Evolutionary conservation across 768 basidiomycete species (phyloP), one percentile per base, ranked within the genome.

Genomic region (Podaxis sp.): DNA sequence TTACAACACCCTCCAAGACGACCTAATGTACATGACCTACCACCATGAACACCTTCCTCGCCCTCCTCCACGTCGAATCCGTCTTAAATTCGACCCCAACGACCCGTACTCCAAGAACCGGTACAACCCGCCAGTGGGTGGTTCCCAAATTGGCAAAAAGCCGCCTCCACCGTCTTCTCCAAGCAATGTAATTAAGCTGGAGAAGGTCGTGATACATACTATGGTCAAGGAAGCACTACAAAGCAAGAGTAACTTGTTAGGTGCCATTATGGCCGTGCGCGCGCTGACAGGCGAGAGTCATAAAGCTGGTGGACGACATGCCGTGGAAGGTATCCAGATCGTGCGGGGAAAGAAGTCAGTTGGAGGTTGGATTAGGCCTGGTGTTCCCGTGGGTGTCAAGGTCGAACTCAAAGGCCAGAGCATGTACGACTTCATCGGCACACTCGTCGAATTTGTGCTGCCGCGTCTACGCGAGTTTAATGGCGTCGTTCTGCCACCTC

Each of bases 11-110:
- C 82, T 99, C 64, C 86, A 86, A 22, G 90, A 95, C 74, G 84
- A 98, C 77, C 80, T 95, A 68, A 87, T 99, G 84, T 99, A 99
- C 83, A 89, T 98, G 84, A 90, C 90, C 58, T 97, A 98, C 79
- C 79, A 84, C 55, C 96, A 98, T 75, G 82, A 87, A 68, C 75
- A 79, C 64, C 67, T 65, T 48, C 79, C 74, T n/a, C 82, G 80
- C 52, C 82, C 83, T 12, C 76, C 81, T 11, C 80, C 80, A 8
- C 84, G 86, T 63, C 75, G 80, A 57, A 87, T 87, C 64, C 86
- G 87, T 56, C 84, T 87, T 65, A 84, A 78, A 17, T 92, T 85
- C 77, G 88, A 95, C 79, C 88, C 89, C 4, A 69, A 81, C 36
- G 84, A 95, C 71, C 94, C 95, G 0, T 97, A 95, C 79, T 81